Conservation (phyloP, 2,329 filamentous ascomycete species). For the Cercospora sp. region DNA sequence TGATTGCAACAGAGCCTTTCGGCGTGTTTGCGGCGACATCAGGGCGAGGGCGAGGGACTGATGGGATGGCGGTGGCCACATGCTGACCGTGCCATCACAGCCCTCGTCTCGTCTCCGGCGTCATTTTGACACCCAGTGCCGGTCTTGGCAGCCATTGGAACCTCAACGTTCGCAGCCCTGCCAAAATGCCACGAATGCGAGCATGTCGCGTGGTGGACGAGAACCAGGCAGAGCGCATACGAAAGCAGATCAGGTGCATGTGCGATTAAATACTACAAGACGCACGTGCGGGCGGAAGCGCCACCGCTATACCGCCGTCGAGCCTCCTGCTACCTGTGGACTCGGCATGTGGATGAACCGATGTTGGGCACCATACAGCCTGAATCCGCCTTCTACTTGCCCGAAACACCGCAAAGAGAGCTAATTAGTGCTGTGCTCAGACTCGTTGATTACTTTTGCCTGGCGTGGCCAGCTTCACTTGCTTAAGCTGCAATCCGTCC, state of each 20-base stretch:
- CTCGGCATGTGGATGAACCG: not conserved
- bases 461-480: not conserved
- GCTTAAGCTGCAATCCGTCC: not conserved
- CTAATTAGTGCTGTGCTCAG: not conserved
- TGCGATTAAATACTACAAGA: not conserved
- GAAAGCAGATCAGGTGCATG: not conserved
- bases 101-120: not conserved
- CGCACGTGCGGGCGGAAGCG: not conserved
- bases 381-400: not conserved
- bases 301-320: not conserved
- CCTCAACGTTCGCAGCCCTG: not conserved
- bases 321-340: not conserved
- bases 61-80: not conserved
- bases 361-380: not conserved
- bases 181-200: not conserved
- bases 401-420: not conserved
- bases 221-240: not conserved
- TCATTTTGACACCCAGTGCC: not conserved
- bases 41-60: not conserved
- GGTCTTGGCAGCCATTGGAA: not conserved
- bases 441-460: not conserved
- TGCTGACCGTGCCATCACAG: not conserved
- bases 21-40: slow-evolving; percentile 3
- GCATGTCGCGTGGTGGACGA: not conserved
- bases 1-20: slow-evolving; percentile 2